phyloP scores from a whole-genome alignment of 225 moss, liverwort and hornwort genomes.

The Anthoceros angustus region DNA sequence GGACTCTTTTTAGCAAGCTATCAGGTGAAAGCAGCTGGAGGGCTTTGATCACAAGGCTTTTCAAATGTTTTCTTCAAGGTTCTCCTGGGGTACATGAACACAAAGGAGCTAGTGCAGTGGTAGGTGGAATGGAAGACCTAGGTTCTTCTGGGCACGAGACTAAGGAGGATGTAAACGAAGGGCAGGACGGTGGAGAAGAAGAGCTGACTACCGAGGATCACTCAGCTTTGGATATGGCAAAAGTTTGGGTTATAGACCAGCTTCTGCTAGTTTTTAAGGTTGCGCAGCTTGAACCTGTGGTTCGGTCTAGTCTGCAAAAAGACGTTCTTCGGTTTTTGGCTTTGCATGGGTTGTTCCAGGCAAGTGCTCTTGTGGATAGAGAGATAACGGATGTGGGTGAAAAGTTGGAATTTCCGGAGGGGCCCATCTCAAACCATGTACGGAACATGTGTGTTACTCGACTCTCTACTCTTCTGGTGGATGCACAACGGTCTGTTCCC shows the following conservation, averaged over 20 bases:
- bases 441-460: constrained; percentile 27
- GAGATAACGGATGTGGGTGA: constrained; percentile 6
- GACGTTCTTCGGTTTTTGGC: constrained; percentile 36
- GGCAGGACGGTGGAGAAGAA: constrained; percentile 6
- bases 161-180: constrained; percentile 11
- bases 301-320: constrained; percentile 23
- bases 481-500: constrained; percentile 23
- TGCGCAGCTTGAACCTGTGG: constrained; percentile 29
- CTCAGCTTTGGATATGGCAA: constrained; percentile 19
- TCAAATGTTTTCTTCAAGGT: constrained; percentile 25
- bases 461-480: constrained; percentile 22
- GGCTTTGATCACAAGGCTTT: constrained; percentile 29
- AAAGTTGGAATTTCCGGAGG: constrained; percentile 20
- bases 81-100: constrained; percentile 10
- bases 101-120: constrained; percentile 1
- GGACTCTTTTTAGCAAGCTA: constrained; percentile 35
- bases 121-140: too few species aligned
- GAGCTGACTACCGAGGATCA: constrained; percentile 9
- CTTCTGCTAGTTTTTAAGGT: constrained; percentile 54
- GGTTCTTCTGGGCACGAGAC: not conserved
- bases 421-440: constrained; percentile 15
- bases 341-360: constrained; percentile 29
- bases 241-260: constrained; percentile 74
- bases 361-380: constrained; percentile 12
- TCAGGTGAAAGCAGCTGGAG: constrained; percentile 31